Evolutionary conservation across 2,329 filamentous ascomycete genomes (phyloP).

Genomic region (Trichoderma sp.): DNA sequence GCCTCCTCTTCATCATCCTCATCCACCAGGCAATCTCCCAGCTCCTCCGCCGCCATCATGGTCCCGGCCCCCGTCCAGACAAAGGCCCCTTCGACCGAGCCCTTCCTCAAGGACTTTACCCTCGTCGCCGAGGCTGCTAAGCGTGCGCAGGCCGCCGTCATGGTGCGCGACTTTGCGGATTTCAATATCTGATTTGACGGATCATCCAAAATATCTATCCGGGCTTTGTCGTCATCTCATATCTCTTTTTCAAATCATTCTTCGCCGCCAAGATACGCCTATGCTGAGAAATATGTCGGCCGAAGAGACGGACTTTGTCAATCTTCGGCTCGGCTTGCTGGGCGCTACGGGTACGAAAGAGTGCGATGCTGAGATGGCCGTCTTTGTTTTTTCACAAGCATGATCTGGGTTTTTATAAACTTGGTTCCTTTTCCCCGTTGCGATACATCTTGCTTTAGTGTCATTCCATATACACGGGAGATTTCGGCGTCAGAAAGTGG

Average conservation of each 20-base stretch:
- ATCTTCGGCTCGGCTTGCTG: neutral
- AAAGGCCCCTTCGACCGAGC: constrained; percentile 46
- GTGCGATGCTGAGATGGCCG: neutral
- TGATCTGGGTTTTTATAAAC: neutral
- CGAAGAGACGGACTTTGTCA: neutral
- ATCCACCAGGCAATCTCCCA: constrained; percentile 9
- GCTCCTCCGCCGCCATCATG: constrained; percentile 21
- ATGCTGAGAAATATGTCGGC: neutral
- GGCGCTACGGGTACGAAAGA: neutral
- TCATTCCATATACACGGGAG: neutral
- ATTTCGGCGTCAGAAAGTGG: neutral
- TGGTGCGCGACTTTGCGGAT: constrained; percentile 82
- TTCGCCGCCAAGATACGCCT: neutral
- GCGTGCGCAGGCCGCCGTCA: constrained; percentile 82
- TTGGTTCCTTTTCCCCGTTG: neutral
- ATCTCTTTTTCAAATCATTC: neutral
- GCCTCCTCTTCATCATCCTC: constrained; percentile 2
- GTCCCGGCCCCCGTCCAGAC: constrained; percentile 24
- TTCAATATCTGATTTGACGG: constrained; percentile 49
- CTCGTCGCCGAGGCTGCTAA: constrained; percentile 91
- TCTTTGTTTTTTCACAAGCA: neutral
- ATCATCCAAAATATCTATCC: constrained; percentile 27
- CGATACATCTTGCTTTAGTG: neutral
- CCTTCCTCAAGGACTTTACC: constrained; percentile 76
- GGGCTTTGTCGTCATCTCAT: neutral